Base-by-base conservation (phyloP, 345 rosid species). In the Rhodamnia argentea region DNA sequence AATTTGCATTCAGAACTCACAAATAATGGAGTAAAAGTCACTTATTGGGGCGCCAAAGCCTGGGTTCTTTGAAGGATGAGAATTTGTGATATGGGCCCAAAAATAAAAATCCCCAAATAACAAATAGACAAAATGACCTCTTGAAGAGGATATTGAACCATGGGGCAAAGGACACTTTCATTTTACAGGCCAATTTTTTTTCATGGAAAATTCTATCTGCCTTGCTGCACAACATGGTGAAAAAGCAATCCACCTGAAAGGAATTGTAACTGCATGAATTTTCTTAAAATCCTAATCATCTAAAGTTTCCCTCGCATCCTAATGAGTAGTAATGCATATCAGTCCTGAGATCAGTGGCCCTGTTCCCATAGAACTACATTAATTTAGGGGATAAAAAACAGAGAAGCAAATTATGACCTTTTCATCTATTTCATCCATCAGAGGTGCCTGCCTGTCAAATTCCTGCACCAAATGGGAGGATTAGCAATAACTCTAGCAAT, bases 371-470 rank as follows among this genome's bases (percentile, higher is more conserved):
- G 76, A 64, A 64, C 76, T 64, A 15, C 44, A 47, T 47, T 8
- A 56, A n/a, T 44, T 10, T 58, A 18, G 10, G 52, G 29, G 16
- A 15, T 24, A 15, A 57, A 14, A 52, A 70, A 5, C 22, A 26
- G 14, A 13, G 32, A 44, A 32, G 52, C 42, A 32, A 20, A n/a
- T 14, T 40, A 42, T 40, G 53, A 92, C 97, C 97, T 95, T 93
- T 22, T 92, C 91, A 86, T 93, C 97, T 47, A 93, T 93, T 91
- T 95, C 96, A 88, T 95, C 96, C 94, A 92, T 91, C 86, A 95
- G 74, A 54, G 94, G 94, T 64, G 89, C 90, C 87, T 94, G 96
- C 82, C 94, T 87, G 91, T 94, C 96, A 52, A 94, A 1, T 88
- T 94, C 97, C 97, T 94, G 92, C 87, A 87, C 85, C 87, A 51